phyloP scores from a whole-genome alignment of 2,329 filamentous ascomycete species.

The Rhinocladiella mackenziei region DNA sequence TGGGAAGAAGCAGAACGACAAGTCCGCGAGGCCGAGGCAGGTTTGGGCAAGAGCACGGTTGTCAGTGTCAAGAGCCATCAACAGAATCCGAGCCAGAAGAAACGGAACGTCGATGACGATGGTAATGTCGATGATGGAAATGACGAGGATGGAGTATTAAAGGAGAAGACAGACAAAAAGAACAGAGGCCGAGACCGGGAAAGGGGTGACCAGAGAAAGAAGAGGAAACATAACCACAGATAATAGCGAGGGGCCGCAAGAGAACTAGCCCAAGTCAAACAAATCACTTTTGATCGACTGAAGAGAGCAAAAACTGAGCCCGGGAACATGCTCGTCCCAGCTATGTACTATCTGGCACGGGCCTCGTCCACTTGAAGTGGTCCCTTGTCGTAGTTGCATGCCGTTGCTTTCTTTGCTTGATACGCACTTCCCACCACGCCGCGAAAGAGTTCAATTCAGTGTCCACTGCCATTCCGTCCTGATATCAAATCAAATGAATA shows the following conservation, averaged over 20 bases:
- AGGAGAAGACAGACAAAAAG: slow-evolving; percentile 29
- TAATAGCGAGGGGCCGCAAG: too few relatives aligned
- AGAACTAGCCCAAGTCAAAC: too few relatives aligned
- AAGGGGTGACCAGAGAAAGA: slow-evolving; percentile 6
- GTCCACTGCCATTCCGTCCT: background rate
- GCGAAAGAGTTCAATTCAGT: too few relatives aligned
- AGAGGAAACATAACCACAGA: slow-evolving; percentile 7
- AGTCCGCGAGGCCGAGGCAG: slow-evolving; percentile 50
- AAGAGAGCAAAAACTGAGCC: too few relatives aligned
- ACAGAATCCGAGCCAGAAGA: slow-evolving; percentile 46
- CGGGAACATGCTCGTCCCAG: too few relatives aligned
- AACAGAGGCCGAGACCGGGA: slow-evolving; percentile 19
- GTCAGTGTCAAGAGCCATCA: slow-evolving; percentile 81
- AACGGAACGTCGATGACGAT: slow-evolving; percentile 64
- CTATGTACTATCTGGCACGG: too few relatives aligned
- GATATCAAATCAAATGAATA: background rate
- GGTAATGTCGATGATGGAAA: slow-evolving; percentile 33
- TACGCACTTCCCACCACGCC: too few relatives aligned
- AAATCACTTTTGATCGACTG: too few relatives aligned
- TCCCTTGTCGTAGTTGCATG: too few relatives aligned
- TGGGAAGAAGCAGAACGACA: slow-evolving; percentile 70
- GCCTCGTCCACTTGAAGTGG: too few relatives aligned
- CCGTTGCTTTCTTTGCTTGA: too few relatives aligned
- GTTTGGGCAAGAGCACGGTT: slow-evolving; percentile 55
- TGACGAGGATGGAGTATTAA: slow-evolving; percentile 36